Base-by-base conservation (phyloP, 495 filamentous ascomycete genomes). In the Tuber aestivum region DNA sequence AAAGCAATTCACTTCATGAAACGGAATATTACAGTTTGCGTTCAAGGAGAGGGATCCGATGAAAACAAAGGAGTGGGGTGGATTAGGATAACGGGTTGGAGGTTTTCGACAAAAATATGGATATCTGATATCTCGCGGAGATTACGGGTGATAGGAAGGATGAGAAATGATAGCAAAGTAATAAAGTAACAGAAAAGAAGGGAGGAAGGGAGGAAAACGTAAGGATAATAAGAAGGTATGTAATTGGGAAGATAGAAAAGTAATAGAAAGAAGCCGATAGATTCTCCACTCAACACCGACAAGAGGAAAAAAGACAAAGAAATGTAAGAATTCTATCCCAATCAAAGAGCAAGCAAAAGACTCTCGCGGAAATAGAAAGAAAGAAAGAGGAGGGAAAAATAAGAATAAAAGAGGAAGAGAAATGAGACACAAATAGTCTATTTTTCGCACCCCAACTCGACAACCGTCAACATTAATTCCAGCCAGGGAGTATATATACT, bases 281-380 rank as follows among this genome's bases (percentile, higher is more conserved):
- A 79, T 73, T 79, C 78, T 79, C 78, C 78, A 44, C 77, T 79
- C 78, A 79, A 79, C 78, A 79, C 78, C 78, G 72, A 79, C 75
- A 75, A 73, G 78, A 72, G 78, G 78, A 78, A 77, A 75, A 69
- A 61, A 3, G 23, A 76, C 42, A 74, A 70, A 72, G 77, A 75
- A 75, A 73, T 79, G 40, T 79, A 71, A 76, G 69, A 16, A 78
- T 75, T 79, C 74, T 75, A 79, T 77, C 77, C 77, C 77, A 75
- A 48, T 72, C 71, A 79, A 78, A 73, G 61, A 71, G 71, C 70
- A 77, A 56, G 71, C 61, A 77, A 76, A 44, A 44, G 70, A 75
- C 41, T 69, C n/a, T 69, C 38, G 41, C 73, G 72, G 32, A 78
- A 72, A 72, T 44, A n/a, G 42, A n/a, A 68, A 61, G 48, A 40